Conservation (phyloP, 2,329 filamentous ascomycete species). For the Fusarium azukiicola region DNA sequence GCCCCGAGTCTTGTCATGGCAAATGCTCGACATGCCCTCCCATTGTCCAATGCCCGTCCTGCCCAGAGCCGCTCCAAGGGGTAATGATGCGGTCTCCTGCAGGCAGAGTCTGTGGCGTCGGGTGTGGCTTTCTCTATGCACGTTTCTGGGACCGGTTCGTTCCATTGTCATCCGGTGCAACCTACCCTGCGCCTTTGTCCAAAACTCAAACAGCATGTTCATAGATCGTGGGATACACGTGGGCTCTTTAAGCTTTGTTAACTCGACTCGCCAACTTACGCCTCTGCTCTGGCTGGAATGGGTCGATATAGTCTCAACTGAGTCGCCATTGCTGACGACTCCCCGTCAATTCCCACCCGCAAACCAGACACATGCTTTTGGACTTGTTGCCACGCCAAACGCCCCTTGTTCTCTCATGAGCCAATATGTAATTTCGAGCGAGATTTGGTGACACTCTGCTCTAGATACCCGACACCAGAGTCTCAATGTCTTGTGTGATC, state of each 20-base stretch:
- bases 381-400: slow-evolving; percentile 23
- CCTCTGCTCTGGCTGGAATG: slow-evolving; percentile 40
- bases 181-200: slow-evolving; percentile 21
- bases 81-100: slow-evolving; percentile 16
- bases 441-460: slow-evolving; percentile 13
- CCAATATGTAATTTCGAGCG: slow-evolving; percentile 10
- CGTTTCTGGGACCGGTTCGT: slow-evolving; percentile 36
- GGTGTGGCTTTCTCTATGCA: slow-evolving; percentile 48
- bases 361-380: slow-evolving; percentile 25
- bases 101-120: slow-evolving; percentile 38
- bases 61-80: slow-evolving; percentile 25
- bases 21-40: slow-evolving; percentile 30
- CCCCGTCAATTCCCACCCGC: not conserved
- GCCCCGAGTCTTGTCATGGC: slow-evolving; percentile 7
- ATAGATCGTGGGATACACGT: slow-evolving; percentile 26
- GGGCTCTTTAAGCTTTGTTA: slow-evolving; percentile 29
- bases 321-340: slow-evolving; percentile 22
- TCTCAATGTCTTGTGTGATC: not conserved
- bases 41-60: slow-evolving; percentile 9
- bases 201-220: slow-evolving; percentile 19
- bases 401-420: slow-evolving; percentile 26
- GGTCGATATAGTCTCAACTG: slow-evolving; percentile 14
- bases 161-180: slow-evolving; percentile 37
- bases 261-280: slow-evolving; percentile 37
- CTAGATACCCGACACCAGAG: not conserved